phyloP scores from a whole-genome alignment of 2,329 filamentous ascomycete species.

The Aquanectria penicillioides region DNA sequence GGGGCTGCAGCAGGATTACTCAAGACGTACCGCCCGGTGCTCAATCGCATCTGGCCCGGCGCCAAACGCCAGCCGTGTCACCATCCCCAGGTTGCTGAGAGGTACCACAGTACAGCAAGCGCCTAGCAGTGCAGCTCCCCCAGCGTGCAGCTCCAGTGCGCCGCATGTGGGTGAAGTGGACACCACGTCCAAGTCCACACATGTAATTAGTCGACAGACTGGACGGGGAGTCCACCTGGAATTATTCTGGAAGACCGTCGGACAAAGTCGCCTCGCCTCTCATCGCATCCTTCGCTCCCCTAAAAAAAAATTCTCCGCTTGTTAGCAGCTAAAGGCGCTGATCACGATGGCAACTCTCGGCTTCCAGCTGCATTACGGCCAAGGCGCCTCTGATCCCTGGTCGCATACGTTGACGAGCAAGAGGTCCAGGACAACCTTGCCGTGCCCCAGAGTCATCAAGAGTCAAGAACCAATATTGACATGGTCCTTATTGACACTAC shows the following conservation, averaged over 20 bases:
- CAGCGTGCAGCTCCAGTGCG: slow-evolving; percentile 19
- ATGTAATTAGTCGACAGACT: slow-evolving; percentile 24
- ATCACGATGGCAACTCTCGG: slow-evolving; percentile 32
- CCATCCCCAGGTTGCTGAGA: slow-evolving; percentile 2
- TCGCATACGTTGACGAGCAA: slow-evolving; percentile 18
- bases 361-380: slow-evolving; percentile 23
- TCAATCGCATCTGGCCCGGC: not conserved
- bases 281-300: slow-evolving; percentile 1
- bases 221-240: slow-evolving; percentile 33
- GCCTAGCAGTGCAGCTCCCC: not conserved
- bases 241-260: slow-evolving; percentile 40
- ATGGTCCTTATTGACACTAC: slow-evolving; percentile 28
- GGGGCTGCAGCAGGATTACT: not conserved
- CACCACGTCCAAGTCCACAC: slow-evolving; percentile 14
- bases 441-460: slow-evolving; percentile 32
- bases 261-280: slow-evolving; percentile 23
- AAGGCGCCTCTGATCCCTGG: slow-evolving; percentile 31
- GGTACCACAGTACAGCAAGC: slow-evolving; percentile 12
- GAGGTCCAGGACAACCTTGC: slow-evolving; percentile 35
- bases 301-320: too few relatives aligned
- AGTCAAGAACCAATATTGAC: slow-evolving; percentile 23
- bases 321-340: slow-evolving; percentile 28
- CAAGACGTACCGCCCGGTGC: too few relatives aligned
- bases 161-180: slow-evolving; percentile 15
- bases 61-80: slow-evolving; percentile 2